These are phyloP conservation scores for Clitoria ternatea DNA, from an alignment of 306 rosid species.

Conservation along the genomic window DNA sequence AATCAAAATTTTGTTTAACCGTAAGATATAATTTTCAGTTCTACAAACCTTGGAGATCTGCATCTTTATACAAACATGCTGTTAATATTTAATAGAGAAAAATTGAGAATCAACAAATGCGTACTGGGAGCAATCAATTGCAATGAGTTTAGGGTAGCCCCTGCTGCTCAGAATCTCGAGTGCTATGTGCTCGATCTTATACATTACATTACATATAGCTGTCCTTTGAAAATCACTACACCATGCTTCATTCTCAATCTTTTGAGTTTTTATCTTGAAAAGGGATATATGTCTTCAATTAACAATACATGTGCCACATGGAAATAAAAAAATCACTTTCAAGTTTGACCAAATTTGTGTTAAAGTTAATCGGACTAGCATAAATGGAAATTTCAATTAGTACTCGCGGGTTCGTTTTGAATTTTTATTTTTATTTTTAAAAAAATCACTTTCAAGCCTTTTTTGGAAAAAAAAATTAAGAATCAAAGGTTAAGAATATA, in stretches of 20 bases:
- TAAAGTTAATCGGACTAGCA: not conserved
- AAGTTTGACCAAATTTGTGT: not conserved
- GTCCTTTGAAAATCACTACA: not conserved
- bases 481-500: no score
- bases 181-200: no score
- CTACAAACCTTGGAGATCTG: no score
- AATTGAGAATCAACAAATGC: not conserved
- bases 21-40: no score
- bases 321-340: not conserved
- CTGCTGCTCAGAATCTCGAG: not conserved
- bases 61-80: no score
- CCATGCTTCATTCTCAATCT: slow-evolving; percentile 1
- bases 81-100: no score
- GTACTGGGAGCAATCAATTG: not conserved
- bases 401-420: no score
- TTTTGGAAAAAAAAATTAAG: no score
- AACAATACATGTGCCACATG: not conserved
- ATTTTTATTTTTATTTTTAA: no score
- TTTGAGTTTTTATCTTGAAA: not conserved
- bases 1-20: no score
- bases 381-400: no score
- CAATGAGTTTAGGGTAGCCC: slow-evolving; percentile 30
- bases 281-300: not conserved
- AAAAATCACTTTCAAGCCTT: no score
- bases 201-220: not conserved